Conservation (phyloP, 441 rosid species). For the Hypseocharis bilobata region DNA sequence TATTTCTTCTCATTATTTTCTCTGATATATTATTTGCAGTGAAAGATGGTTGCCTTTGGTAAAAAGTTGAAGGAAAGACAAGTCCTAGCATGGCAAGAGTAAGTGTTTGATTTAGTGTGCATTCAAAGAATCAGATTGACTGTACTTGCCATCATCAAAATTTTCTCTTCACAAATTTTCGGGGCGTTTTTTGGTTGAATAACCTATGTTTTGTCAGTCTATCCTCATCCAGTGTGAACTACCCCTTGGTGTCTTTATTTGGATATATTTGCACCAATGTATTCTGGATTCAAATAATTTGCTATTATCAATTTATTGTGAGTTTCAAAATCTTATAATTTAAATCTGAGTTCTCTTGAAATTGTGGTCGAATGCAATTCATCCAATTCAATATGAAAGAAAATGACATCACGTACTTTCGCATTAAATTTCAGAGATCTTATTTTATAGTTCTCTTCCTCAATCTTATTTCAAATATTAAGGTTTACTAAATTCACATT, state of each 20-base stretch:
- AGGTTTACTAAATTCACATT: background rate
- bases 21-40: conserved; percentile 23
- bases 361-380: background rate
- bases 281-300: background rate
- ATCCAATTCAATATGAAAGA: background rate
- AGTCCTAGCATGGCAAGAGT: conserved; percentile 84
- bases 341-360: background rate
- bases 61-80: conserved; percentile 82
- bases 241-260: background rate
- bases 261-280: background rate
- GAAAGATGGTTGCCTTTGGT: conserved; percentile 92
- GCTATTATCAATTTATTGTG: conserved; percentile 9
- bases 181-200: conserved; percentile 1
- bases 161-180: background rate
- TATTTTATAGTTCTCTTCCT: background rate
- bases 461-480: background rate
- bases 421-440: background rate
- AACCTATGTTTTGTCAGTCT: background rate
- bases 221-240: background rate
- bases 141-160: background rate
- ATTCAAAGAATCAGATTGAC: background rate
- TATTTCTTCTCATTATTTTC: conserved; percentile 10
- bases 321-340: conserved; percentile 1
- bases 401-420: background rate
- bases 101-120: conserved; percentile 18